These are phyloP conservation scores for Zygoascus biomembranicola DNA, from an alignment of 805 yeast genomes.

Conservation along the genomic window DNA sequence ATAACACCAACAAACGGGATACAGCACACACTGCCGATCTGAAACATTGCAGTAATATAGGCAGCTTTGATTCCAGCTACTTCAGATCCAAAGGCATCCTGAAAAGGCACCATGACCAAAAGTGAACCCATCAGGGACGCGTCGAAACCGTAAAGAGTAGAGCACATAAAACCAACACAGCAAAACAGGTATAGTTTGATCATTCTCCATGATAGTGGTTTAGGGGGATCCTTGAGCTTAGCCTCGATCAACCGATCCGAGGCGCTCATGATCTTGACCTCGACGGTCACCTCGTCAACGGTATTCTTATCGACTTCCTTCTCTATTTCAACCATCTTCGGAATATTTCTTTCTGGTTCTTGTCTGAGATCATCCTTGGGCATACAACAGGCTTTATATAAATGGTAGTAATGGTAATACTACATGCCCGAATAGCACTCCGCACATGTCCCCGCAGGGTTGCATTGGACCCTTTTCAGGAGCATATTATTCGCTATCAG, in stretches of 20 bases:
- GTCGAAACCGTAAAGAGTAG: constrained; percentile 7
- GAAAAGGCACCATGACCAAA: constrained; percentile 8
- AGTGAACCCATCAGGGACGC: constrained; percentile 10
- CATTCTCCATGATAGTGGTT: not conserved
- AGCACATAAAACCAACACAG: not conserved
- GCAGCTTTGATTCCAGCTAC: constrained; percentile 12
- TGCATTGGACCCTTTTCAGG: too few species aligned
- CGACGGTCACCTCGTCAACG: not conserved
- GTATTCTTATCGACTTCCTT: too few species aligned
- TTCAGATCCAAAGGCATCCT: constrained; percentile 8
- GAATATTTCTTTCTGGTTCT: too few species aligned
- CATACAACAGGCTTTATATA: too few species aligned
- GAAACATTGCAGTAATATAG: constrained; percentile 9
- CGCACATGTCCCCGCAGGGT: too few species aligned
- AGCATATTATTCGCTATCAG: too few species aligned
- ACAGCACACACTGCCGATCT: constrained; percentile 11
- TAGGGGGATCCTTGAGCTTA: not conserved
- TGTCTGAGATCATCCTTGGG: too few species aligned
- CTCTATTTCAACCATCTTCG: too few species aligned
- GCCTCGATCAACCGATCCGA: not conserved
- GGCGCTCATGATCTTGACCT: not conserved
- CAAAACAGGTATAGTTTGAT: not conserved
- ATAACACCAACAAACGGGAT: constrained; percentile 11
- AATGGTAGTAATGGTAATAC: too few species aligned
- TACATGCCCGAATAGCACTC: too few species aligned